These are phyloP conservation scores for Pythium grandisporangium DNA, from an alignment of 352 stramenopile species.

Conservation along the genomic window DNA sequence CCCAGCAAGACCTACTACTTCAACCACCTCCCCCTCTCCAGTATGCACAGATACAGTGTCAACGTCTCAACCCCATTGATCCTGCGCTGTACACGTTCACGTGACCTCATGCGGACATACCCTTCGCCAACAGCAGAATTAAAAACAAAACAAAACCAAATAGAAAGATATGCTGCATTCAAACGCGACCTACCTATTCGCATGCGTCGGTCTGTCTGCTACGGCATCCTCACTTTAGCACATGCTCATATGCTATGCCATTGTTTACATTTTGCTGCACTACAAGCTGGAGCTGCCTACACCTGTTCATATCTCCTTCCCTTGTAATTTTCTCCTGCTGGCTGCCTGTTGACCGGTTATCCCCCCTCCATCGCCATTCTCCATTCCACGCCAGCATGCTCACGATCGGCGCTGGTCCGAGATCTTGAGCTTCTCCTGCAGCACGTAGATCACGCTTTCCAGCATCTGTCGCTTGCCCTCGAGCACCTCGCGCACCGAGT, in stretches of 20 bases:
- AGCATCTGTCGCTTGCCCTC: slow-evolving; percentile 75
- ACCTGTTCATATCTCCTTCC: background rate
- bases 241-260: no score
- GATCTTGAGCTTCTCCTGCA: slow-evolving; percentile 78
- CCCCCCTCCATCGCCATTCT: background rate
- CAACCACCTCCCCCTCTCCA: background rate
- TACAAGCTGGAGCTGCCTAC: no score
- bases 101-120: no score
- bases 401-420: slow-evolving; percentile 17
- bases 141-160: background rate
- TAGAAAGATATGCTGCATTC: background rate
- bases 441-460: slow-evolving; percentile 70
- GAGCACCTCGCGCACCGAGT: slow-evolving; percentile 88
- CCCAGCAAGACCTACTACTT: no score
- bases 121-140: background rate
- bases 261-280: no score
- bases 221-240: no score
- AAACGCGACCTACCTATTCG: no score
- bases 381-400: slow-evolving; percentile 5
- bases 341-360: background rate
- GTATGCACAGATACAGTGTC: background rate
- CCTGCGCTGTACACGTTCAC: no score
- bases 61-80: no score
- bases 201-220: no score
- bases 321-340: background rate